Base-by-base conservation (phyloP, 2,329 filamentous ascomycete genomes). In the Beauveria medogensis region DNA sequence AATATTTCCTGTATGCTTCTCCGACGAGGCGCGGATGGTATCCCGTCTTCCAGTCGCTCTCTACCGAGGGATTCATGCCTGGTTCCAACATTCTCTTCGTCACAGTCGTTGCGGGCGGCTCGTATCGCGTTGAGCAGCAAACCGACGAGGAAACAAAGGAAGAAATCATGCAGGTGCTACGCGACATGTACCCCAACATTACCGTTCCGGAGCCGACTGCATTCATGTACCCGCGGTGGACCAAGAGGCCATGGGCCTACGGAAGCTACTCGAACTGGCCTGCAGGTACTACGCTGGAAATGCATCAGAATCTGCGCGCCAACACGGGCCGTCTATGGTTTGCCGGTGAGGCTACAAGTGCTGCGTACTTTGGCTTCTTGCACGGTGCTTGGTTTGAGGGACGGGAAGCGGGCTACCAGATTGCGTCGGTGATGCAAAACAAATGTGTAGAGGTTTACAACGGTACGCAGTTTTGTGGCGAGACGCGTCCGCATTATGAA, bases 231-330 rank as follows among this genome's bases (percentile, higher is more conserved):
- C 85, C 85, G 2, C 77, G 82, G 44, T 87, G 83, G 84, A 81
- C 71, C 30, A 67, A 60, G 47, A 60, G 37, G 14, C 61, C 61
- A 0, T 80, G 77, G 78, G 70, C 77, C 0, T 83, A 80, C 59
- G 86, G 86, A 3, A 85, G 80, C 24, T 89, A 87, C 71, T 85
- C 82, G 43, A 88, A 88, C 69, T 89, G 86, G 87, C 86, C 86
- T 0, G 73, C 80, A 0, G 82, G 82, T 0, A 83, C 84, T 48
- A 85, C 82, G 0, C 74, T 89, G 0, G 82, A 88, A 67, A 82
- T 79, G 73, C 86, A 89, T 65, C 82, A 89, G 68, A 89, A 89
- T 64, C 74, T 89, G 12, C 80, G 86, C 1, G 83, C 85, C n/a
- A 88, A 87, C 63, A 71, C 86, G 0, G 78, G 78, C 9, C 72